Conservation (phyloP, 2,329 filamentous ascomycete genomes). For the Ramularia endophylla region DNA sequence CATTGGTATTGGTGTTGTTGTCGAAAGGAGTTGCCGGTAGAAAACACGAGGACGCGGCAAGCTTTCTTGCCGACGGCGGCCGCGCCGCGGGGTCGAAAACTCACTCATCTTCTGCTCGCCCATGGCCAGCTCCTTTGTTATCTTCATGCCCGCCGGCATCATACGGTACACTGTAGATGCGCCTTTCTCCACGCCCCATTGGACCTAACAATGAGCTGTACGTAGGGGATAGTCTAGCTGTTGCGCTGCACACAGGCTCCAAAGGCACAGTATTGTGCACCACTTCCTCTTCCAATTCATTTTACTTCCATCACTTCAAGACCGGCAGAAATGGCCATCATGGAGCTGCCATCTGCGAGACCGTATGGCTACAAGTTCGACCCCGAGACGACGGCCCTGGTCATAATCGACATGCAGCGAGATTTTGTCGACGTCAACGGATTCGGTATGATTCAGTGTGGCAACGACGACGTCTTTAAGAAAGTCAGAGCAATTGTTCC, state of each 20-base stretch:
- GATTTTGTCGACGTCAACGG: slow-evolving; percentile 47
- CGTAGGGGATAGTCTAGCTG: too few species aligned
- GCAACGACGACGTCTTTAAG: slow-evolving; percentile 33
- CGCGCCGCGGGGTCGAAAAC: too few species aligned
- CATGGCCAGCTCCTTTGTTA: neutral
- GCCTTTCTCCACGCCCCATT: too few species aligned
- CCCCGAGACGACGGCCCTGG: slow-evolving; percentile 41
- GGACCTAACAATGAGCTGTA: too few species aligned
- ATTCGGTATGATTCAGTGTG: slow-evolving; percentile 47
- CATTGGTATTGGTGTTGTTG: too few species aligned
- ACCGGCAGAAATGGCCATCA: slow-evolving; percentile 21
- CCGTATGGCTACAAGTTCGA: slow-evolving; percentile 48
- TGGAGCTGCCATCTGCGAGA: slow-evolving; percentile 27
- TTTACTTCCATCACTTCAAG: too few species aligned
- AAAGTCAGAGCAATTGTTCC: slow-evolving; percentile 25
- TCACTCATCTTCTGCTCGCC: neutral
- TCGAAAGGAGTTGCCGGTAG: too few species aligned
- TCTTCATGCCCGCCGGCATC: neutral
- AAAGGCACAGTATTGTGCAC: too few species aligned
- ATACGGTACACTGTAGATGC: too few species aligned
- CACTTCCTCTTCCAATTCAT: too few species aligned
- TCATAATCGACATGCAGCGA: slow-evolving; percentile 50
- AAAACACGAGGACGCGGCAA: too few species aligned
- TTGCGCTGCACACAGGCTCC: too few species aligned
- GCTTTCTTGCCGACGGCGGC: neutral